Conservation (phyloP, 352 stramenopile species). For the Globisporangium cystogenes region DNA sequence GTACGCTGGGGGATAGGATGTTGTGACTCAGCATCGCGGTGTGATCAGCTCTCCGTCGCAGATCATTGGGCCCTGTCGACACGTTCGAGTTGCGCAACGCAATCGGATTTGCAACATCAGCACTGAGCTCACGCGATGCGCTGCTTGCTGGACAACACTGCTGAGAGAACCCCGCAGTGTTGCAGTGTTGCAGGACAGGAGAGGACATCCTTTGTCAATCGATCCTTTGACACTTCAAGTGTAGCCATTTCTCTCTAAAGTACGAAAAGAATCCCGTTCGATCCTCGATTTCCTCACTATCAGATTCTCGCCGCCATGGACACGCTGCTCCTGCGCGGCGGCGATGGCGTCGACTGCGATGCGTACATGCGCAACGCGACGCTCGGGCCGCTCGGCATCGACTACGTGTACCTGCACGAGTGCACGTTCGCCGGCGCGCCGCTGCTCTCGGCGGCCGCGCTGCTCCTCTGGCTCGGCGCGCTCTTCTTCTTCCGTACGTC, state of each 20-base stretch:
- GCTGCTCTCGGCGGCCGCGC: slow-evolving; percentile 37
- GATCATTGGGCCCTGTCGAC: too few relatives aligned
- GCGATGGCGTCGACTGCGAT: slow-evolving; percentile 8
- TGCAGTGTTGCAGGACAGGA: too few relatives aligned
- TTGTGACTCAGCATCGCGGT: too few relatives aligned
- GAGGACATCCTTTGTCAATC: too few relatives aligned
- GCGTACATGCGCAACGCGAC: slow-evolving; percentile 36
- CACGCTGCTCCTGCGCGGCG: slow-evolving; percentile 1
- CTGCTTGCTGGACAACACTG: too few relatives aligned
- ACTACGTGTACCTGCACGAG: slow-evolving; percentile 82
- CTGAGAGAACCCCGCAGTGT: too few relatives aligned
- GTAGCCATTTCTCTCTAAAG: neutral
- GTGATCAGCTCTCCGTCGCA: too few relatives aligned
- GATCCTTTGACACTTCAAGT: too few relatives aligned
- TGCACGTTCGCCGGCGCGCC: slow-evolving; percentile 42
- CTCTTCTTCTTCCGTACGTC: slow-evolving; percentile 83
- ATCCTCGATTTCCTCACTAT: neutral
- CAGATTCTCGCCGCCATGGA: neutral
- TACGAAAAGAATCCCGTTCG: neutral
- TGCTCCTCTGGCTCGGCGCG: slow-evolving; percentile 62
- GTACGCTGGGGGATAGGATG: too few relatives aligned
- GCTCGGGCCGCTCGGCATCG: slow-evolving; percentile 63
- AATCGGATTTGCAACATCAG: too few relatives aligned
- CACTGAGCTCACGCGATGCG: too few relatives aligned
- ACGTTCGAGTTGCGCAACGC: too few relatives aligned